These are phyloP conservation scores for Stemphylium lycopersici DNA, from an alignment of 2,329 filamentous ascomycete species.

Conservation along the genomic window DNA sequence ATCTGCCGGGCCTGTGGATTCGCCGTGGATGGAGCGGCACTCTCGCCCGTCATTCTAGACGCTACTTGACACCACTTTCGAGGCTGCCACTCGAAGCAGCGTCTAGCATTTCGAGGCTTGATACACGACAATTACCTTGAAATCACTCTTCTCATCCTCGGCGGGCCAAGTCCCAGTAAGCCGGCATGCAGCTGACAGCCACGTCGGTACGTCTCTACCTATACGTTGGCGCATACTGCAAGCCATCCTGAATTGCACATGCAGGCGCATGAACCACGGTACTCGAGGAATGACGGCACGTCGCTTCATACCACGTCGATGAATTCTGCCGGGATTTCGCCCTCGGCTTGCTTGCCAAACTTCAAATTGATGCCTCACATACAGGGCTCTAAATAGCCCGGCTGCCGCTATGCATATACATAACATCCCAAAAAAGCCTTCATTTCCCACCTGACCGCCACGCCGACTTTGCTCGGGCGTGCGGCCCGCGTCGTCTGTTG, in stretches of 20 bases:
- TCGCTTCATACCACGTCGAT: background rate
- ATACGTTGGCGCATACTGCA: too few relatives aligned
- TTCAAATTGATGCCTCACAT: background rate
- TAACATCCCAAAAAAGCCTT: slow-evolving; percentile 1
- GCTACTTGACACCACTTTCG: too few relatives aligned
- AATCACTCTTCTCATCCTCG: too few relatives aligned
- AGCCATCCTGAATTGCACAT: background rate
- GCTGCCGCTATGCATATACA: slow-evolving; percentile 5
- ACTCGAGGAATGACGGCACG: background rate
- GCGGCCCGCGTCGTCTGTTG: slow-evolving; percentile 10
- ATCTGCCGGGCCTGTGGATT: too few relatives aligned
- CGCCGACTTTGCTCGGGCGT: slow-evolving; percentile 9
- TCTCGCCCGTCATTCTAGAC: too few relatives aligned
- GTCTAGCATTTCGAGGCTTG: too few relatives aligned
- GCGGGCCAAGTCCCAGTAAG: too few relatives aligned
- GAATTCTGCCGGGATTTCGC: slow-evolving; percentile 2
- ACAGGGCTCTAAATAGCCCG: background rate
- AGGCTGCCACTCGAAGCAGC: too few relatives aligned
- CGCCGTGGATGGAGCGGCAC: too few relatives aligned
- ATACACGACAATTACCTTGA: too few relatives aligned
- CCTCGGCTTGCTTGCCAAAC: slow-evolving; percentile 4
- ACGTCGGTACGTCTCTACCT: too few relatives aligned
- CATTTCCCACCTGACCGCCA: slow-evolving; percentile 3
- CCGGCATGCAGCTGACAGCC: background rate
- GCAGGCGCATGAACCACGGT: slow-evolving; percentile 4